Percentiles rank a stretch among this genome's conserved stretches.
Evolutionary conservation across 2,329 filamentous ascomycete genomes (phyloP).

Genomic region (Pseudogymnoascus sp.): DNA sequence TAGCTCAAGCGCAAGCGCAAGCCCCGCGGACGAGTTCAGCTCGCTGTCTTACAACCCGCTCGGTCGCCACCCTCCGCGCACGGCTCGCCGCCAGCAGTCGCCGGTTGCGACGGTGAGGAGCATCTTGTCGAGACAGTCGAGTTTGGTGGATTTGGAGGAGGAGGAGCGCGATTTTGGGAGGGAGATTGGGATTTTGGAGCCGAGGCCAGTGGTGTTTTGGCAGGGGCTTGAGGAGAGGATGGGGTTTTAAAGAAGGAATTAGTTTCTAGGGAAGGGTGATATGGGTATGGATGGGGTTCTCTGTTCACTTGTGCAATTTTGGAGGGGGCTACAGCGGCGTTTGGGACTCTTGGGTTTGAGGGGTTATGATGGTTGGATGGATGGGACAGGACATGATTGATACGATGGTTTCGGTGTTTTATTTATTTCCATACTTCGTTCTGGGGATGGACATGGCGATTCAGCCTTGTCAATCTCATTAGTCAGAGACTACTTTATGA

Average conservation of each 20-base stretch:
- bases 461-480: not conserved
- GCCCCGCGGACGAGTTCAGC: not conserved
- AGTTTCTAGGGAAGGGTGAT: not conserved
- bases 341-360: not conserved
- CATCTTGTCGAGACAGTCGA: conserved; percentile 50
- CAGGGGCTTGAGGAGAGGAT: conserved; percentile 55
- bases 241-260: conserved; percentile 12
- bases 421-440: not conserved
- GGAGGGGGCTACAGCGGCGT: not conserved
- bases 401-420: not conserved
- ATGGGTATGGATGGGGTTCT: not conserved
- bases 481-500: not conserved
- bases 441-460: not conserved
- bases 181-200: conserved; percentile 51
- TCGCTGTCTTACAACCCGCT: not conserved
- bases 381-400: not conserved
- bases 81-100: conserved; percentile 23
- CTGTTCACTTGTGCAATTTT: not conserved
- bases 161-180: conserved; percentile 45
- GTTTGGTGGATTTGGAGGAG: conserved; percentile 49
- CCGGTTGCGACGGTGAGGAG: conserved; percentile 46
- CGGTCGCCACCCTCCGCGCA: not conserved
- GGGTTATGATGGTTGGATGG: not conserved
- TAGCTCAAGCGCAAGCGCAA: not conserved
- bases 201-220: conserved; percentile 55